These are phyloP conservation scores for Zygosaccharomyces kombuchaensis DNA, from an alignment of 805 yeast genomes.

Conservation along the genomic window DNA sequence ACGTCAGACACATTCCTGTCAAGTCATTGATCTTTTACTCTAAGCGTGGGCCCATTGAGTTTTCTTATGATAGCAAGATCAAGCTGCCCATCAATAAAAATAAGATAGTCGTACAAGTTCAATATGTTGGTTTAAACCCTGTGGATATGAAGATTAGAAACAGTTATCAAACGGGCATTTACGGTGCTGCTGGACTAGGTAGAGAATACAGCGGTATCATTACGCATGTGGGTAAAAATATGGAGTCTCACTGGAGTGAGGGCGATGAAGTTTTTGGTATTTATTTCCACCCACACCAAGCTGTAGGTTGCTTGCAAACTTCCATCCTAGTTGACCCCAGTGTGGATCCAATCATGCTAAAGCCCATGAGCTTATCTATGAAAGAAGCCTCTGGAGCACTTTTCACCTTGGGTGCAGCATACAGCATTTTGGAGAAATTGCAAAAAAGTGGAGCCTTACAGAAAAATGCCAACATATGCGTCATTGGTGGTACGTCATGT, in stretches of 20 bases:
- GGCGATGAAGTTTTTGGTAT: constrained; percentile 69
- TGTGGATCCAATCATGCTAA: constrained; percentile 44
- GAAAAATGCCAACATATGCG: constrained; percentile 47
- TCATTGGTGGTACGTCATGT: constrained; percentile 76
- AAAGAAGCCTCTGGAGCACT: constrained; percentile 64
- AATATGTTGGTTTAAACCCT: constrained; percentile 60
- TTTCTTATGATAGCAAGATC: constrained; percentile 52
- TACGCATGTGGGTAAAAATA: constrained; percentile 49
- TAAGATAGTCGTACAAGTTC: constrained; percentile 53
- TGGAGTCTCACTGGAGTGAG: constrained; percentile 38
- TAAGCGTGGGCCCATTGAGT: constrained; percentile 35
- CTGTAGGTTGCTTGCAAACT: constrained; percentile 56
- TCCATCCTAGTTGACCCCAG: constrained; percentile 51
- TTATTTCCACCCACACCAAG: constrained; percentile 46
- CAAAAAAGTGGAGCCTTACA: constrained; percentile 30
- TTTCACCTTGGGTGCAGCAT: constrained; percentile 61
- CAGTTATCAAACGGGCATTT: constrained; percentile 48
- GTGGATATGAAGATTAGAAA: constrained; percentile 58
- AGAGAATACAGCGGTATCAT: constrained; percentile 65
- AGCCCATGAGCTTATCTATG: constrained; percentile 44
- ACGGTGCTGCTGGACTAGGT: constrained; percentile 61
- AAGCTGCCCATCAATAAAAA: constrained; percentile 45
- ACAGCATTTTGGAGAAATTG: constrained; percentile 37
- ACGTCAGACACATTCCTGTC: constrained; percentile 48
- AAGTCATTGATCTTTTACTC: constrained; percentile 43